Percentiles rank a stretch among this genome's conserved stretches.
Evolutionary conservation across 1,139 yeast species (phyloP).

Genomic region (Yamadazyma pseudoaaseri): DNA sequence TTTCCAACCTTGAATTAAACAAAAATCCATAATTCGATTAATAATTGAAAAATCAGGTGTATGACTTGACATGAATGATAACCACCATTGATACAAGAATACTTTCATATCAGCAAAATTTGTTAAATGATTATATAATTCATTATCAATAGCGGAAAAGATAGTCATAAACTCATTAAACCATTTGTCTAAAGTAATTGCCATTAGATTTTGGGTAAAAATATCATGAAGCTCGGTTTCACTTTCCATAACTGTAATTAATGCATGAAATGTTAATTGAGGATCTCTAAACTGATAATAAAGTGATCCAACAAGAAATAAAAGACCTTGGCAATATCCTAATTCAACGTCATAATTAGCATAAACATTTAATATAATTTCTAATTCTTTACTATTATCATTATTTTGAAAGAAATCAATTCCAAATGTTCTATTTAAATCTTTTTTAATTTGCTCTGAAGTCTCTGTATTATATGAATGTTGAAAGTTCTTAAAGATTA

Average conservation of each 20-base stretch:
- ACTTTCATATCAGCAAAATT: slow-evolving; percentile 41
- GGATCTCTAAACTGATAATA: slow-evolving; percentile 50
- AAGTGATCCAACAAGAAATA: slow-evolving; percentile 65
- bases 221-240: slow-evolving; percentile 58
- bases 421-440: slow-evolving; percentile 59
- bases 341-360: slow-evolving; percentile 67
- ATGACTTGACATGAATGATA: slow-evolving; percentile 62
- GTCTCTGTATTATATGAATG: slow-evolving; percentile 43
- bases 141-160: slow-evolving; percentile 40
- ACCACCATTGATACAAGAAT: slow-evolving; percentile 66
- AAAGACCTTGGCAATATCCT: slow-evolving; percentile 72
- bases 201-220: slow-evolving; percentile 53
- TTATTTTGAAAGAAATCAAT: slow-evolving; percentile 49
- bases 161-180: slow-evolving; percentile 51
- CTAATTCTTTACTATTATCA: slow-evolving; percentile 46
- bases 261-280: slow-evolving; percentile 51
- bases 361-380: slow-evolving; percentile 61
- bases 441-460: slow-evolving; percentile 58
- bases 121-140: slow-evolving; percentile 45
- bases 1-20: slow-evolving; percentile 65
- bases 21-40: slow-evolving; percentile 53
- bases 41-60: slow-evolving; percentile 53
- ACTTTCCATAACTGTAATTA: slow-evolving; percentile 62
- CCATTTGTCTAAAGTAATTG: slow-evolving; percentile 55
- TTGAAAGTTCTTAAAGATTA: slow-evolving; percentile 42